Conservation (phyloP, 371 early-diverging fungal genomes). For the Choanephora cucurbitarum region DNA sequence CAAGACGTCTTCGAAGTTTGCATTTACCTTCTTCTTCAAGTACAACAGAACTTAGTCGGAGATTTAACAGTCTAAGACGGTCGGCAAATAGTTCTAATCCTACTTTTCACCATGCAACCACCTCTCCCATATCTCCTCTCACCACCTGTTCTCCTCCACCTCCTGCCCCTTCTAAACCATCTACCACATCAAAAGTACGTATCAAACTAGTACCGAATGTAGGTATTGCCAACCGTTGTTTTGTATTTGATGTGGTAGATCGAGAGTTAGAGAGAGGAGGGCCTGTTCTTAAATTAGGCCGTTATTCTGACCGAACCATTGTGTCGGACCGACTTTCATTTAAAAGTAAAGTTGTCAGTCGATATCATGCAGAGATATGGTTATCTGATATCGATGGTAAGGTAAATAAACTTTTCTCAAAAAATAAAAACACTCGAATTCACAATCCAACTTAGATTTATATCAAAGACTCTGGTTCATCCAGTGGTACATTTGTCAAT, state of each 20-base stretch:
- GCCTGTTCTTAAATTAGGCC: slow-evolving; percentile 67
- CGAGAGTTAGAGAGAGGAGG: slow-evolving; percentile 64
- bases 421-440: too few relatives aligned
- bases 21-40: slow-evolving; percentile 19
- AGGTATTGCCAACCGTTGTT: slow-evolving; percentile 60
- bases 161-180: neutral
- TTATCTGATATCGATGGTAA: slow-evolving; percentile 37
- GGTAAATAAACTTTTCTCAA: slow-evolving; percentile 52
- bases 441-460: slow-evolving; percentile 52
- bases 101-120: neutral
- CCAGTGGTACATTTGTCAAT: slow-evolving; percentile 91
- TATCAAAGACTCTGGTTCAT: slow-evolving; percentile 82
- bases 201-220: slow-evolving; percentile 73
- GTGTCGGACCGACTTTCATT: slow-evolving; percentile 71
- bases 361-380: slow-evolving; percentile 84
- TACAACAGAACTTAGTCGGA: slow-evolving; percentile 13
- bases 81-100: slow-evolving; percentile 4
- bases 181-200: slow-evolving; percentile 31
- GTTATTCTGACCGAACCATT: slow-evolving; percentile 72
- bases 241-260: slow-evolving; percentile 79
- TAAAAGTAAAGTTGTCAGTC: slow-evolving; percentile 76
- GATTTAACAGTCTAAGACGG: slow-evolving; percentile 23
- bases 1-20: slow-evolving; percentile 21
- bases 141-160: neutral
- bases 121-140: neutral